Evolutionary conservation across 1,139 yeast genomes (phyloP), one percentile per base, ranked within the genome.

Genomic region (Nakaseomyces delphensis): DNA sequence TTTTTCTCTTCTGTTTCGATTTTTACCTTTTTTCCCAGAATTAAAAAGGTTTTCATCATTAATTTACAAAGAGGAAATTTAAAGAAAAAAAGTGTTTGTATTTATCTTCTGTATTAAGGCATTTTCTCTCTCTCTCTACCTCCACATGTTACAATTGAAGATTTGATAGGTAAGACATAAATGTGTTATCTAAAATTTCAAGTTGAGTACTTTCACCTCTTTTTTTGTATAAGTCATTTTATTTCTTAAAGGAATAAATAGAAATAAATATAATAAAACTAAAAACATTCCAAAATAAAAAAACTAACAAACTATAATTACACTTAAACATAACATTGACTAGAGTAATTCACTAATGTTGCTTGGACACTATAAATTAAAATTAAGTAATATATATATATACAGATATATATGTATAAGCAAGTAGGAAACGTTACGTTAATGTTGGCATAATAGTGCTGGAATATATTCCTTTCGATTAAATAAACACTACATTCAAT

Each of bases 101-200:
- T 33, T 33, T 33, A 33, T 33, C 37, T 33, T 33, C 37, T 33
- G 37, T 33, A 33, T 21, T 33, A 33, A 33, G 27, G 37, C 37
- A 33, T 33, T 33, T 18, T 31, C 18, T 16, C 18, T 25, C n/a
- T 25, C n/a, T 25, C 29, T 7, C 25, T 7, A 8, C 35, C 11
- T 18, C n/a, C 37, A 13, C 37, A 33, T 33, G 37, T 33, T 33
- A n/a, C 37, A 11, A 20, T 33, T 31, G 21, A 14, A 29, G 33
- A 16, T 13, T 18, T 10, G 29, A 10, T 27, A 14, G 29, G n/a
- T 27, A 27, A 11, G n/a, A 27, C 9, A 7, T 6, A 8, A 27
- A 27, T 21, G 24, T 21, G 24, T 21, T 21, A 21, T 21, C 8
- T 19, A 31, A 21, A 16, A 14, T 14, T 16, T 31, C 35, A 4